Conservation (phyloP, 2,329 filamentous ascomycete genomes). For the Scedosporium dehoogii region DNA sequence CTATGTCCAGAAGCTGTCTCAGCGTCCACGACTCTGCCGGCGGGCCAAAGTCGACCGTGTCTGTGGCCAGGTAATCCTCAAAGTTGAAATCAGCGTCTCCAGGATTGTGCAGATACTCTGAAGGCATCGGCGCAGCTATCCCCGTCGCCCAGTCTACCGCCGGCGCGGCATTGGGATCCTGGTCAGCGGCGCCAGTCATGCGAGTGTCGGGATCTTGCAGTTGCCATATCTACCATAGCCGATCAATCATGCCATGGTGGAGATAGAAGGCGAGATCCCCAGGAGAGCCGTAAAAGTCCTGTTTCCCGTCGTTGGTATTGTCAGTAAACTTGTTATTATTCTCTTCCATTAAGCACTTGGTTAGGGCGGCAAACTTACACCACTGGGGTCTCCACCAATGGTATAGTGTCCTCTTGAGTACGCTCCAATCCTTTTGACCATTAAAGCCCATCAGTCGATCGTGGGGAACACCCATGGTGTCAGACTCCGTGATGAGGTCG, state of each 20-base stretch:
- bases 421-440: constrained; percentile 10
- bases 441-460: constrained; percentile 11
- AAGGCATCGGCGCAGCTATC: too few species aligned
- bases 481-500: constrained; percentile 9
- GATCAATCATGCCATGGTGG: constrained; percentile 21
- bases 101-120: background rate
- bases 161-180: background rate
- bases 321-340: background rate
- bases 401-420: constrained; percentile 32
- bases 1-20: background rate
- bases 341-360: too few species aligned
- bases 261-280: constrained; percentile 25
- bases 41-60: background rate
- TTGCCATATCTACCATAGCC: constrained; percentile 13
- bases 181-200: background rate
- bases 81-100: background rate
- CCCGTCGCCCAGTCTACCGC: background rate
- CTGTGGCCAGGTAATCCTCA: background rate
- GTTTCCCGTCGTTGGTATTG: background rate
- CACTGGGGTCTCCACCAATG: constrained; percentile 23
- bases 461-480: constrained; percentile 10
- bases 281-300: constrained; percentile 27
- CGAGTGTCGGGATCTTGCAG: constrained; percentile 5
- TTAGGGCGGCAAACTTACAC: constrained; percentile 1
- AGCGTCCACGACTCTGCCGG: background rate